phyloP scores from a whole-genome alignment of 2,329 filamentous ascomycete genomes.

The Amphichorda felina region DNA sequence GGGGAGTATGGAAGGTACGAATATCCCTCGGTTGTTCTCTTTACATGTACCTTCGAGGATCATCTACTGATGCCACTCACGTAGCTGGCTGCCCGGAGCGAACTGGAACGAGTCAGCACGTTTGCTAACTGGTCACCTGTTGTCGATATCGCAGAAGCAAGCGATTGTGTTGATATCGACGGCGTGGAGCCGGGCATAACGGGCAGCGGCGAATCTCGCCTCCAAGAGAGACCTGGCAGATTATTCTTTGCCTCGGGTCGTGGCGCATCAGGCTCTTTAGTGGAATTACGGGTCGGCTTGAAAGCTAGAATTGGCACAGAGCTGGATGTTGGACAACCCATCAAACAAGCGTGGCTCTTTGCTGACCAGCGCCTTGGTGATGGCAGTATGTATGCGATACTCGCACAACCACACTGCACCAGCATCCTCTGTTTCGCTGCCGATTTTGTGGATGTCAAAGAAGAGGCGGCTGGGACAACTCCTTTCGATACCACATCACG shows the following conservation, averaged over 20 bases:
- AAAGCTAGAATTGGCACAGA: conserved; percentile 55
- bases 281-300: conserved; percentile 58
- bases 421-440: conserved; percentile 33
- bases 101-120: conserved; percentile 26
- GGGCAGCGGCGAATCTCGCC: conserved; percentile 5
- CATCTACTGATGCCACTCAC: conserved; percentile 4
- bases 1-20: conserved; percentile 61
- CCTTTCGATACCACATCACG: conserved; percentile 39
- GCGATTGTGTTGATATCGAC: too few species aligned
- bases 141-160: too few species aligned
- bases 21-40: conserved; percentile 2
- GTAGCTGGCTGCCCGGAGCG: conserved; percentile 42
- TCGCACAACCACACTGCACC: conserved; percentile 37
- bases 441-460: conserved; percentile 32
- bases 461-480: conserved; percentile 25
- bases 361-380: conserved; percentile 1
- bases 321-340: conserved; percentile 34
- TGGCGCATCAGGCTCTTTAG: conserved; percentile 48
- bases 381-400: conserved; percentile 21
- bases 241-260: conserved; percentile 58
- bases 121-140: conserved; percentile 54
- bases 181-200: background rate
- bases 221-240: conserved; percentile 29
- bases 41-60: background rate
- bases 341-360: conserved; percentile 36